Evolutionary conservation across 23 red algal genomes (phyloP).

Genomic region (Gracilaria caudata): DNA sequence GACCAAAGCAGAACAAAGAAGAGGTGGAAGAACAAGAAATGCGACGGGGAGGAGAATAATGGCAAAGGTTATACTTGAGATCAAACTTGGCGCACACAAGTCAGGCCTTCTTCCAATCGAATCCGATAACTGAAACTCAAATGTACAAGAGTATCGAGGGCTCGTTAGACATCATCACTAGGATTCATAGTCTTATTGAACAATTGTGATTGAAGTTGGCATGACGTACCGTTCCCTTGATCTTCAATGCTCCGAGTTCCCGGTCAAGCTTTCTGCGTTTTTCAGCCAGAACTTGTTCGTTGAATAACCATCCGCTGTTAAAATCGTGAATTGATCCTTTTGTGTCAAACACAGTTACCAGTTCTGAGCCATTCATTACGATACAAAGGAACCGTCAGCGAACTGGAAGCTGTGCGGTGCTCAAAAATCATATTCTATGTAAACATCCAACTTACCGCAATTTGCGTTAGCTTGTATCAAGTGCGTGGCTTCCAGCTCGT

Average conservation of each 20-base stretch:
- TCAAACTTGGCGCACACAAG: neutral
- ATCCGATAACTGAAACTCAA: neutral
- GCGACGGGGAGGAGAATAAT: slow-evolving; percentile 6
- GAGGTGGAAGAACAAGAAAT: slow-evolving; percentile 18
- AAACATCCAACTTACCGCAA: slow-evolving; percentile 15
- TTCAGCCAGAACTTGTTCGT: neutral
- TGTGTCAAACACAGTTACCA: slow-evolving; percentile 37
- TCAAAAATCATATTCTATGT: too few species aligned
- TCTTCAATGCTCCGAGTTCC: slow-evolving; percentile 27
- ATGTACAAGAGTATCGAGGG: neutral
- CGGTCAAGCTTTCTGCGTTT: slow-evolving; percentile 19
- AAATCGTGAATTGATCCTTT: slow-evolving; percentile 39
- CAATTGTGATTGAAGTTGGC: neutral
- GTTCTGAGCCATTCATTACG: neutral
- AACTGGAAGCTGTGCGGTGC: neutral
- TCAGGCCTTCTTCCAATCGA: too few species aligned
- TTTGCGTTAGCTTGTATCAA: neutral
- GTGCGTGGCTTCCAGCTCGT: slow-evolving; percentile 29
- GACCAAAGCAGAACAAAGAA: neutral
- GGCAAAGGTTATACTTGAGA: neutral
- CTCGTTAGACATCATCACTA: neutral
- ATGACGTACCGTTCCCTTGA: slow-evolving; percentile 34
- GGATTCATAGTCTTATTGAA: too few species aligned
- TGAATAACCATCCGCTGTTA: slow-evolving; percentile 59
- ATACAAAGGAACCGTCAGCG: neutral